These are phyloP conservation scores for Colletotrichum sp. DNA, from an alignment of 2,329 filamentous ascomycete species.

Conservation along the genomic window DNA sequence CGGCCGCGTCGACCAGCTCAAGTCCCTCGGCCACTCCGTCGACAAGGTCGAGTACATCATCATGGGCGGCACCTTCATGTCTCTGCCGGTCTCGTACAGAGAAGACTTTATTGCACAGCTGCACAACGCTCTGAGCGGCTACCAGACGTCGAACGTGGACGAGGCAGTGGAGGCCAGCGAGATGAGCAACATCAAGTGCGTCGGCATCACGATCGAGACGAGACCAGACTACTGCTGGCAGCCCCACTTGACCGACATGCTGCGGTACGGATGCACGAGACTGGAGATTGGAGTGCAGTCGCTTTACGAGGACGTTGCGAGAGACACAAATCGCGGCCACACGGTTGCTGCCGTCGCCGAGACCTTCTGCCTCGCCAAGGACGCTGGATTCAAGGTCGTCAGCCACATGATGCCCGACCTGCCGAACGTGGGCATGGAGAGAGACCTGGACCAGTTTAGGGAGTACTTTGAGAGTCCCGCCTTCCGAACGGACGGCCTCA, in stretches of 20 bases:
- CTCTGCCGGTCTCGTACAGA: conserved; percentile 83
- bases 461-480: conserved; percentile 98
- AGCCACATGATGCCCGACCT: conserved; percentile 99
- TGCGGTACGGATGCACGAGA: conserved; percentile 95
- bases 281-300: conserved; percentile 96
- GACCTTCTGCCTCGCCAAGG: conserved; percentile 96
- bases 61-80: conserved; percentile 99
- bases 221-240: conserved; percentile 96
- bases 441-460: conserved; percentile 93
- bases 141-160: conserved; percentile 92
- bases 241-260: conserved; percentile 93
- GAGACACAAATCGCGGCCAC: conserved; percentile 96
- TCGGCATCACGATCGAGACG: conserved; percentile 98
- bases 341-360: conserved; percentile 95
- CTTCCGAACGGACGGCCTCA: conserved; percentile 94
- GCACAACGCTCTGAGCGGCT: conserved; percentile 95
- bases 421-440: conserved; percentile 97
- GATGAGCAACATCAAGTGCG: conserved; percentile 97
- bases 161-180: conserved; percentile 93
- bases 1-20: conserved; percentile 95
- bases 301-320: conserved; percentile 96
- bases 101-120: conserved; percentile 95
- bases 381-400: conserved; percentile 98
- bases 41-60: conserved; percentile 99
- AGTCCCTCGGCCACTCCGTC: conserved; percentile 92